Evolutionary conservation across 1,139 yeast species (phyloP).

Genomic region (Diutina pseudorugosa): DNA sequence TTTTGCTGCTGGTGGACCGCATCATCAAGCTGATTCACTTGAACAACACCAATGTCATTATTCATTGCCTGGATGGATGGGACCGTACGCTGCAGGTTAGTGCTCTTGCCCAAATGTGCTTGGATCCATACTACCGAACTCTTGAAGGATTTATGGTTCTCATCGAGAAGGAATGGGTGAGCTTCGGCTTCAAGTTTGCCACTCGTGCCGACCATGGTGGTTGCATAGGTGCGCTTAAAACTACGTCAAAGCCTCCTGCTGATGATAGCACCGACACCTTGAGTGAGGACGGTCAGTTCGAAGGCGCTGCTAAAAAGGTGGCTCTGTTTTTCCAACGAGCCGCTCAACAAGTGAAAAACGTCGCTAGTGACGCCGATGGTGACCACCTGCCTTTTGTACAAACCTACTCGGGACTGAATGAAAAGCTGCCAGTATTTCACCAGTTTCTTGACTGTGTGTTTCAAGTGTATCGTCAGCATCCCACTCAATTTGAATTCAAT

Average conservation of each 20-base stretch:
- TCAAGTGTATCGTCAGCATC: constrained; percentile 64
- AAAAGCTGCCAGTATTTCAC: constrained; percentile 81
- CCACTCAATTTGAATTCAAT: constrained; percentile 70
- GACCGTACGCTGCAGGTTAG: constrained; percentile 89
- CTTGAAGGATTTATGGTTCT: constrained; percentile 75
- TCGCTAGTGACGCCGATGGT: constrained; percentile 14
- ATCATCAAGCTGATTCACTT: constrained; percentile 70
- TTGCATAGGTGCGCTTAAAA: constrained; percentile 25
- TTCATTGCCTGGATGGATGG: constrained; percentile 99
- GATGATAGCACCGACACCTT: not conserved
- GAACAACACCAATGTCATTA: constrained; percentile 69
- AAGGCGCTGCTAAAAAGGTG: constrained; percentile 9
- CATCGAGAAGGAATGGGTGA: constrained; percentile 89
- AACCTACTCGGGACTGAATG: constrained; percentile 26
- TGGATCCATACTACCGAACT: constrained; percentile 86
- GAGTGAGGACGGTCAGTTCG: not conserved
- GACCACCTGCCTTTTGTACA: constrained; percentile 1
- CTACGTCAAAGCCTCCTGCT: not conserved
- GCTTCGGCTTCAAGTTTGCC: constrained; percentile 85
- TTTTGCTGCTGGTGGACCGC: constrained; percentile 67
- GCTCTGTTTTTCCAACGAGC: constrained; percentile 28
- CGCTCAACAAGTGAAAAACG: constrained; percentile 29
- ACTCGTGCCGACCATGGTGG: constrained; percentile 72
- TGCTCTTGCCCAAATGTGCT: constrained; percentile 71
- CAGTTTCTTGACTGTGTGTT: constrained; percentile 87